Evolutionary conservation across 176 grass and related monocot genomes (phyloP).

Genomic region (Carex littledalei): DNA sequence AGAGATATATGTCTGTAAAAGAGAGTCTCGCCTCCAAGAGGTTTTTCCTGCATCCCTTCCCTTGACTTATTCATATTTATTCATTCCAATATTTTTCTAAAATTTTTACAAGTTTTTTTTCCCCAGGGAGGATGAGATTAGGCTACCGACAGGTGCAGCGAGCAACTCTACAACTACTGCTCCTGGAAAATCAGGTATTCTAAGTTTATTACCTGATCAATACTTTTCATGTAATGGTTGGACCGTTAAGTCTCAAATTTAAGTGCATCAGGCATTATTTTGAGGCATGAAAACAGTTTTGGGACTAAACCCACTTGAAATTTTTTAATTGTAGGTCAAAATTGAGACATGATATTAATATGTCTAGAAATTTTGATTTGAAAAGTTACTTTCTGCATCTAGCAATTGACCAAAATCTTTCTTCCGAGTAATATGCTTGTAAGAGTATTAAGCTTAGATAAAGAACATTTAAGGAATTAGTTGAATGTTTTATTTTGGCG

Average conservation of each 20-base stretch:
- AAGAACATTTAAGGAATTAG: background rate
- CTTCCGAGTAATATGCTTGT: background rate
- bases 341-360: background rate
- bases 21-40: conserved; percentile 52
- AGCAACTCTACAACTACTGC: conserved; percentile 8
- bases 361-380: background rate
- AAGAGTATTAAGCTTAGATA: conserved; percentile 1
- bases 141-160: background rate
- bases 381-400: background rate
- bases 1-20: conserved; percentile 79
- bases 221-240: background rate
- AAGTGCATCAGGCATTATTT: background rate
- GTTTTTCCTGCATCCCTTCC: conserved; percentile 27
- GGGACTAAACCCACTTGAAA: background rate
- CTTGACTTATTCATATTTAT: background rate
- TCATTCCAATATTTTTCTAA: background rate
- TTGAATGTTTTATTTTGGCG: background rate
- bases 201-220: background rate
- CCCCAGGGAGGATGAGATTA: conserved; percentile 12
- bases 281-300: background rate
- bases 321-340: background rate
- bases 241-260: background rate
- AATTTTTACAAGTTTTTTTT: background rate
- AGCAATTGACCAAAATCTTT: background rate
- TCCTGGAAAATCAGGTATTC: conserved; percentile 21